Base-by-base conservation (phyloP, 257 asterid species). In the Parsonsia alboflavescens region DNA sequence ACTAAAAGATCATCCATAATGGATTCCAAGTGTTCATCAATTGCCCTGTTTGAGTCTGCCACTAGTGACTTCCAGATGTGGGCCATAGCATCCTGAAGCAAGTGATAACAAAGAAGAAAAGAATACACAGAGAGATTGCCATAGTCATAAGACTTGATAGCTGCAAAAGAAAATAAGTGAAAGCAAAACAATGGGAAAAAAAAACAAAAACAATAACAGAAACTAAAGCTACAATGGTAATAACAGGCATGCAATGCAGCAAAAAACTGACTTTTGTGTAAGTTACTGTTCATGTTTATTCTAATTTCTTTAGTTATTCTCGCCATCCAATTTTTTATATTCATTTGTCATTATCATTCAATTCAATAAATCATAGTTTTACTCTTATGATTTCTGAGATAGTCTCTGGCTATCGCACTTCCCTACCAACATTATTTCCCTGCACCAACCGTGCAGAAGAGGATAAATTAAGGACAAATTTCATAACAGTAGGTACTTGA, bases 21-120 rank as follows among this genome's bases (percentile, higher is more conserved):
- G 64, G 86, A 86, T 74, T 87, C 96, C 80, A 89, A 85, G 84
- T 94, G 87, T 74, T 94, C 98, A 85, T 94, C 99, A 80, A 94
- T 89, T 70, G 98, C 84, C 78, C 46, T 88, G 88, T 90, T 94
- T 70, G 99, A 84, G 83, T 94, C 99, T 56, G 91, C 82, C 73
- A 94, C 84, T 83, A 94, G 79, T 8, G 99, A 87, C 77, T 86
- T 90, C 99, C 99, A 94, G 79, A 94, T 94, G 85, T 94, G 99
- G 22, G 91, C 82, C 99, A 94, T 94, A 11, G 99, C 95, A 86
- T 94, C 99, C 99, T 94, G 86, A 82, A 76, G 78, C 68, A 77
- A 74, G 78, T 26, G 64, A 74, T 66, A 81, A 77, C 39, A 33
- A 3, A 33, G 39, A 33, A 33, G 39, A 33, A 33, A n/a, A 33